Base-by-base conservation (phyloP, 2,329 filamentous ascomycete genomes). In the Paramyrothecium roridum region DNA sequence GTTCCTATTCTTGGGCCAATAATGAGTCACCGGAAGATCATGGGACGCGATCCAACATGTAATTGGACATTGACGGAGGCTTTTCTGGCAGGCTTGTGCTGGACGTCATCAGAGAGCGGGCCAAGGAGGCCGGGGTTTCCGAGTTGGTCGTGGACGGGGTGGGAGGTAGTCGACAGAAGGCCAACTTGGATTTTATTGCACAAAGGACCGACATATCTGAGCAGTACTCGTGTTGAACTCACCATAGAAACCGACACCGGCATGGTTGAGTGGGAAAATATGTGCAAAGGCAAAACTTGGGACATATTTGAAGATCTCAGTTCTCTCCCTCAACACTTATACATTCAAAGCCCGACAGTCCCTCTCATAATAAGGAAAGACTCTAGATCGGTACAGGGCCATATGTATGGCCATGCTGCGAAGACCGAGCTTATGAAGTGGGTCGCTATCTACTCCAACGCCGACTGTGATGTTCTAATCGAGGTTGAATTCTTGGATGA, bases 131-230 rank as follows among this genome's bases (percentile, higher is more conserved):
- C 20, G 2, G 48, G 51, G 4, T 56, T 57, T 12, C 56, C 56
- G 0, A 57, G 54, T 20, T 57, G 56, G 56, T 57, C 56, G 6
- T 57, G 56, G 56, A 46, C 51, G 17, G 56, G 56, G 10, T 58
- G 56, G 56, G 33, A 54, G 20, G 45, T 26, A 21, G 10, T 50
- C 53, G 55, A 57, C 43, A 40, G 34, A 20, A 37, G 17, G 17
- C 56, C 56, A 40, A 30, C 48, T 2, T 34, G 45, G 10, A 22
- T 23, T 21, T n/a, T 55, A 11, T 19, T 45, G 1, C 23, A 48
- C 21, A 47, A 53, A 1, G 54, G 54, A 7, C 26, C 52, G 1
- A 54, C 20, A 2, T 8, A 26, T 2, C 48, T 49, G 17, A 57
- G 26, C 10, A 1, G 52, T 3, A 43, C 52, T 3, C 22, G 26